Evolutionary conservation across 768 basidiomycete species (phyloP).

Genomic region (Russula lepida): DNA sequence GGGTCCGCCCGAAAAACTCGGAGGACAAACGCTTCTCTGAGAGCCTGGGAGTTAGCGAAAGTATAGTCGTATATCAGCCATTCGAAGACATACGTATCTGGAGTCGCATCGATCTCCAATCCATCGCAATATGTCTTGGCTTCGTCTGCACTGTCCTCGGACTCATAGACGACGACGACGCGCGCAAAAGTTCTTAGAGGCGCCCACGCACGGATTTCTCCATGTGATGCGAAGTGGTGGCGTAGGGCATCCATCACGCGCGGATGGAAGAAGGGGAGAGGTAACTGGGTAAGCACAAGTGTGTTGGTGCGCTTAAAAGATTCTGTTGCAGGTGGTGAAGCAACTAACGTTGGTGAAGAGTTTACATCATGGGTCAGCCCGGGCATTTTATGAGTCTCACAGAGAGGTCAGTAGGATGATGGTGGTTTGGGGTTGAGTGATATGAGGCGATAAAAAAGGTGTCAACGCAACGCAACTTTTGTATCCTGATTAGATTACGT

Average conservation of each 20-base stretch:
- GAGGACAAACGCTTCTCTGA: slow-evolving; percentile 42
- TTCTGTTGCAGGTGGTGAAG: slow-evolving; percentile 4
- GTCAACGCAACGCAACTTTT: background rate
- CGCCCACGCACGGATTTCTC: slow-evolving; percentile 84
- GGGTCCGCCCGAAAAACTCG: slow-evolving; percentile 70
- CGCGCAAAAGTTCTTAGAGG: slow-evolving; percentile 75
- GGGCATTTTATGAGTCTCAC: background rate
- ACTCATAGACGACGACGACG: slow-evolving; percentile 71
- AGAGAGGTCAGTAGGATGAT: background rate
- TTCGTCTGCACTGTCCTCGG: slow-evolving; percentile 51
- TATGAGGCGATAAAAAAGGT: too few species aligned
- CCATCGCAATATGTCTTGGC: slow-evolving; percentile 64
- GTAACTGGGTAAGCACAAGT: slow-evolving; percentile 70
- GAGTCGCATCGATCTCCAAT: slow-evolving; percentile 47
- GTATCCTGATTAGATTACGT: background rate
- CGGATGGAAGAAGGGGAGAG: slow-evolving; percentile 69
- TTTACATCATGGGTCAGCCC: slow-evolving; percentile 7
- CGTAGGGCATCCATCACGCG: slow-evolving; percentile 55
- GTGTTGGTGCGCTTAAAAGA: slow-evolving; percentile 60
- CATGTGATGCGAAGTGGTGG: slow-evolving; percentile 67
- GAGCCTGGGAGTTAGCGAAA: background rate
- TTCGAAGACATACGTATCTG: slow-evolving; percentile 35
- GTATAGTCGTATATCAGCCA: background rate
- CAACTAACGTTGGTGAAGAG: slow-evolving; percentile 4
- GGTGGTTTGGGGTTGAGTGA: background rate